Conservation (phyloP, 768 basidiomycete species). For the Boletus rex-veris region DNA sequence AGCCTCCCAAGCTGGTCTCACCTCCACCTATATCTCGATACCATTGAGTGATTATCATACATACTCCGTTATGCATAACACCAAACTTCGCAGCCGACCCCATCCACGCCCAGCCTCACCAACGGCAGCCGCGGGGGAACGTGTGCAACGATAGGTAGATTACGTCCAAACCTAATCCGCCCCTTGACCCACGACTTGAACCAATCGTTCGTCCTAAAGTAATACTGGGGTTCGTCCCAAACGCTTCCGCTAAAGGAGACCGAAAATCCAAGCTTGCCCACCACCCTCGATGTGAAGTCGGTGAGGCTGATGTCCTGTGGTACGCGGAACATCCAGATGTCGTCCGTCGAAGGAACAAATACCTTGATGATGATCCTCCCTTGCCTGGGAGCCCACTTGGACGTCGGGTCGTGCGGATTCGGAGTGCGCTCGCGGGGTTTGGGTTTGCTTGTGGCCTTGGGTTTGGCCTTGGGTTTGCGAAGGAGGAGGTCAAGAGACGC, state of each 20-base stretch:
- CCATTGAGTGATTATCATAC: neutral
- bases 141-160: conserved; percentile 36
- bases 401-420: neutral
- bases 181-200: conserved; percentile 35
- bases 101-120: conserved; percentile 13
- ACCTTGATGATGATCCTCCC: conserved; percentile 40
- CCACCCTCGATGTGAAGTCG: conserved; percentile 32
- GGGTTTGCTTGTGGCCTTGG: neutral
- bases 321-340: conserved; percentile 39
- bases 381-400: conserved; percentile 32
- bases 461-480: conserved; percentile 13
- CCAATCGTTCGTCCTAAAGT: conserved; percentile 30
- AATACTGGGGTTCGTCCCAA: conserved; percentile 28
- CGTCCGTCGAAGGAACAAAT: conserved; percentile 37
- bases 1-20: neutral
- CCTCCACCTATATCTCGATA: neutral
- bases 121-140: conserved; percentile 13
- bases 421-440: neutral
- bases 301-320: conserved; percentile 29
- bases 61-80: conserved; percentile 10
- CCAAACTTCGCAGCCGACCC: conserved; percentile 22
- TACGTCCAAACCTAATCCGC: conserved; percentile 33
- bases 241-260: conserved; percentile 33
- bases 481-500: conserved; percentile 16
- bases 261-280: conserved; percentile 35